Evolutionary conservation across 192 early-diverging fungal genomes (phyloP).

Genomic region (Dimargaris cristalligena): DNA sequence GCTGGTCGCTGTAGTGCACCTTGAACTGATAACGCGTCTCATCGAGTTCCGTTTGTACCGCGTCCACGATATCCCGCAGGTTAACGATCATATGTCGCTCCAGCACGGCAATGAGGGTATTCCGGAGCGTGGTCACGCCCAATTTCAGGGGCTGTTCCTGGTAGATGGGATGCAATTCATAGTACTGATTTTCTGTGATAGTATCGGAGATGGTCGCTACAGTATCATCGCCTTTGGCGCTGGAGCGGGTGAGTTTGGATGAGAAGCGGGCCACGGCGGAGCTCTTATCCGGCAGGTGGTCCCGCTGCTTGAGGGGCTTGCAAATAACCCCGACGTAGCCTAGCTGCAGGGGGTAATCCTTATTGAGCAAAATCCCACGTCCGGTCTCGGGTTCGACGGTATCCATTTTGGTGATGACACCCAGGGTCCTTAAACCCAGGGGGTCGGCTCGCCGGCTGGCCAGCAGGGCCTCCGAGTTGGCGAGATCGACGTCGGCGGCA

Average conservation of each 20-base stretch:
- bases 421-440: conserved; percentile 60
- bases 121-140: conserved; percentile 73
- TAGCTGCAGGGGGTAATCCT: conserved; percentile 83
- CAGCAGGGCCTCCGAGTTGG: conserved; percentile 67
- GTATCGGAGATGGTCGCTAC: not conserved
- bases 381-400: conserved; percentile 67
- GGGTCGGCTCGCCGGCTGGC: conserved; percentile 66
- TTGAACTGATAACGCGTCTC: conserved; percentile 96
- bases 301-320: conserved; percentile 28
- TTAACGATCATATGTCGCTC: conserved; percentile 83
- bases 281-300: not conserved
- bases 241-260: not conserved
- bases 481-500: conserved; percentile 70
- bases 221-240: too few relatives aligned
- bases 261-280: not conserved
- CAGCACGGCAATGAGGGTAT: conserved; percentile 71
- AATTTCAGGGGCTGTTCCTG: conserved; percentile 41
- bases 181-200: conserved; percentile 37
- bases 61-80: conserved; percentile 68
- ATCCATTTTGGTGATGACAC: conserved; percentile 78
- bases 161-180: conserved; percentile 33
- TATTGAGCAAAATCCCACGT: conserved; percentile 64
- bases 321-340: conserved; percentile 96
- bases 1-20: conserved; percentile 94
- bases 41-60: conserved; percentile 86